These are phyloP conservation scores for Micractinium sp. DNA, from an alignment of 139 green algal species.

Conservation along the genomic window DNA sequence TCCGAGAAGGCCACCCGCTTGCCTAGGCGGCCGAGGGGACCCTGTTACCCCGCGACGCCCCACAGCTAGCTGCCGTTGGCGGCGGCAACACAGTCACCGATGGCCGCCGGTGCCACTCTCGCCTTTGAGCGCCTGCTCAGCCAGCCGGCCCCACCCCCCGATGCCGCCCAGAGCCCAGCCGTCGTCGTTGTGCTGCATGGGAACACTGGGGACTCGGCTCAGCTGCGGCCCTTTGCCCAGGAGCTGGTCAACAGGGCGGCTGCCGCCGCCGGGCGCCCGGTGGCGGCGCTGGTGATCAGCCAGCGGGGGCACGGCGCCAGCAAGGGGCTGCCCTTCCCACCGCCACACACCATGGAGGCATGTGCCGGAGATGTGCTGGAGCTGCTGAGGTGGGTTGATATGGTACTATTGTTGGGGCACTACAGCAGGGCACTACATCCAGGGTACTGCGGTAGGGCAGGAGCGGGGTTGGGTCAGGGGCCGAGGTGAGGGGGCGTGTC, in stretches of 20 bases:
- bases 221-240: neutral
- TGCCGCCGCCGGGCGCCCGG: neutral
- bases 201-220: neutral
- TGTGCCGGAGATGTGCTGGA: neutral
- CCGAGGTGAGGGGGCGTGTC: too few relatives aligned
- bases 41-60: too few relatives aligned
- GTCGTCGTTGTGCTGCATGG: neutral
- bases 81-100: neutral
- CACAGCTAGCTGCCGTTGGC: too few relatives aligned
- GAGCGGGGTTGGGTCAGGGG: too few relatives aligned
- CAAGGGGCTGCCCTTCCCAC: neutral
- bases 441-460: too few relatives aligned
- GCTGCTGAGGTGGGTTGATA: neutral
- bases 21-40: too few relatives aligned
- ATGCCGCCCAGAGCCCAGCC: neutral
- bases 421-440: neutral
- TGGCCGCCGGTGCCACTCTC: neutral
- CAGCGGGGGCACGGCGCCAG: neutral
- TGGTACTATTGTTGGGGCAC: neutral
- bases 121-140: conserved; percentile 1
- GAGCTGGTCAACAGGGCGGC: neutral
- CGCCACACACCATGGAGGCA: neutral
- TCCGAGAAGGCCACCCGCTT: too few relatives aligned
- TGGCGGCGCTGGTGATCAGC: neutral
- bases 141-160: neutral